phyloP scores from a whole-genome alignment of 495 filamentous ascomycete species.

The Neurospora discreta region DNA sequence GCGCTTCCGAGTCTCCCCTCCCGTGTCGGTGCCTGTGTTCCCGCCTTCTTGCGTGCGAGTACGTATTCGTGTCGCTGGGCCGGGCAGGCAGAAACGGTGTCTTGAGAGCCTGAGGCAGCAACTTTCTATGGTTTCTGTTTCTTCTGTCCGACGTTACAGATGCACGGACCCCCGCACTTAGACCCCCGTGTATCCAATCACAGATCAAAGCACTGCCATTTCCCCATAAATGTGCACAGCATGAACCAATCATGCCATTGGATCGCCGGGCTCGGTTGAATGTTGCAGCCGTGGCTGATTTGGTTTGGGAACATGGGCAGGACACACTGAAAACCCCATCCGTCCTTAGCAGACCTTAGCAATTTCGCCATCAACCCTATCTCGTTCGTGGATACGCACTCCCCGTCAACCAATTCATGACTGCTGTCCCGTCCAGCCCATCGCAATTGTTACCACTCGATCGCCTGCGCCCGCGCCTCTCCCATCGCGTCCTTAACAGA shows the following conservation, averaged over 20 bases:
- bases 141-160: background rate
- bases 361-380: slow-evolving; percentile 14
- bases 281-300: slow-evolving; percentile 9
- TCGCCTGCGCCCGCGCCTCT: background rate
- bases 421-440: background rate
- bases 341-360: slow-evolving; percentile 25
- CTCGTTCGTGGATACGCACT: slow-evolving; percentile 6
- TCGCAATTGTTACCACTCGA: background rate
- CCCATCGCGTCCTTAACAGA: background rate
- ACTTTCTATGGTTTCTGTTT: background rate
- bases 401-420: background rate
- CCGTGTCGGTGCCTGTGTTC: background rate
- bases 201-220: too few relatives aligned
- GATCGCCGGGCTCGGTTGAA: slow-evolving; percentile 10
- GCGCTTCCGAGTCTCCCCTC: background rate
- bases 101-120: background rate
- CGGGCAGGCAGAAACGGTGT: background rate
- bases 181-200: background rate
- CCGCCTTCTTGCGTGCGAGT: too few relatives aligned
- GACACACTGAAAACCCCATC: slow-evolving; percentile 11
- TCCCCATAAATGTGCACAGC: background rate
- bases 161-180: background rate
- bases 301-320: slow-evolving; percentile 14
- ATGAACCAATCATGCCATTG: background rate
- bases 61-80: background rate